These are phyloP conservation scores for Phlegmacium glaucopus DNA, from an alignment of 768 basidiomycete genomes.

Conservation along the genomic window DNA sequence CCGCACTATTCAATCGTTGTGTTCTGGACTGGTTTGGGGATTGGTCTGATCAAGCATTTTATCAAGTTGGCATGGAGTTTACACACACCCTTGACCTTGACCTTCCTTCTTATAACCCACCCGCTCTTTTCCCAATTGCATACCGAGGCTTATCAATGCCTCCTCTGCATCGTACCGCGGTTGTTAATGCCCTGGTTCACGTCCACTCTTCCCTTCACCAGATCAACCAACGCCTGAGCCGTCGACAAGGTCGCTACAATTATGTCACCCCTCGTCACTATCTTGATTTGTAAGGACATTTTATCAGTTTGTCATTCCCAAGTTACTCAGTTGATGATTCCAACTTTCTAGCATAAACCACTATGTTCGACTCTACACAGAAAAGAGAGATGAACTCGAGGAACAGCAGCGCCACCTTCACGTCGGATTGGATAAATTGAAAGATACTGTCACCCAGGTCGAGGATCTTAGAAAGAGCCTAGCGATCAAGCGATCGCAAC, in stretches of 20 bases:
- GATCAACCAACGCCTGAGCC: constrained; percentile 85
- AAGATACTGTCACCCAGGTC: constrained; percentile 94
- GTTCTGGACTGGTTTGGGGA: constrained; percentile 99
- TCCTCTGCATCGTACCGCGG: constrained; percentile 86
- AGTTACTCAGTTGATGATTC: constrained; percentile 9
- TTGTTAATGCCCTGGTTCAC: constrained; percentile 90
- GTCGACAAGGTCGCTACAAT: constrained; percentile 93
- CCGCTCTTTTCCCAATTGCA: constrained; percentile 82
- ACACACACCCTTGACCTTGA: constrained; percentile 93
- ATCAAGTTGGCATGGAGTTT: constrained; percentile 97
- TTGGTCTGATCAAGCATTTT: constrained; percentile 98
- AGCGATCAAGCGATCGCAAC: constrained; percentile 88
- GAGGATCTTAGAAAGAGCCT: constrained; percentile 95
- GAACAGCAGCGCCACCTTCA: constrained; percentile 99
- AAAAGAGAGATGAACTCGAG: constrained; percentile 96
- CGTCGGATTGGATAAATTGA: constrained; percentile 95
- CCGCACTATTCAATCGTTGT: constrained; percentile 97
- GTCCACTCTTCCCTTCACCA: constrained; percentile 88
- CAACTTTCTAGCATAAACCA: constrained; percentile 80
- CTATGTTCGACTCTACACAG: constrained; percentile 90
- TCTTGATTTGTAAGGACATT: constrained; percentile 85
- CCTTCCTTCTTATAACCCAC: constrained; percentile 73
- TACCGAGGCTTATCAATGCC: constrained; percentile 83
- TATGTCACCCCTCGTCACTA: constrained; percentile 98
- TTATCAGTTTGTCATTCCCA: constrained; percentile 1